Percentiles rank a stretch among this genome's conserved stretches.
phyloP scores from a whole-genome alignment of 108 stramenopile species.

The Pseudonitzschia multiseries region DNA sequence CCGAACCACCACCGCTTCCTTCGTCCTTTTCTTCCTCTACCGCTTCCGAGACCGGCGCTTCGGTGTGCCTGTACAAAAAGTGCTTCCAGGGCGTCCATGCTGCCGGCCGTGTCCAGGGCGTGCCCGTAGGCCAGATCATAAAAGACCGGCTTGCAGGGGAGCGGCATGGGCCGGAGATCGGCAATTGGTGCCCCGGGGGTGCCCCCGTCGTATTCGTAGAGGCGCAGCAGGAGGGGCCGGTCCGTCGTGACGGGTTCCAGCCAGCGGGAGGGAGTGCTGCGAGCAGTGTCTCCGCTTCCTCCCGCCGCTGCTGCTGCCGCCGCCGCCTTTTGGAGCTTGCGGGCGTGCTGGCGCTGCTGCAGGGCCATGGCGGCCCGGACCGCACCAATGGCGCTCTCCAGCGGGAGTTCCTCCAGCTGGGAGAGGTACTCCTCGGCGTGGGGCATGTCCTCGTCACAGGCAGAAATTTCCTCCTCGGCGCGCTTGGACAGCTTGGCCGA shows the following conservation, averaged over 20 bases:
- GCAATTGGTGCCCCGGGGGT: slow-evolving; percentile 26
- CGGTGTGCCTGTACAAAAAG: slow-evolving; percentile 44
- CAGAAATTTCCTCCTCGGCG: slow-evolving; percentile 79
- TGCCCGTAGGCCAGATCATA: slow-evolving; percentile 77
- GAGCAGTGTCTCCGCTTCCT: no score
- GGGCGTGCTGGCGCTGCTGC: slow-evolving; percentile 29
- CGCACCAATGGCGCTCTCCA: slow-evolving; percentile 24
- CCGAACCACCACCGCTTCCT: slow-evolving; percentile 8
- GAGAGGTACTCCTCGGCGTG: slow-evolving; percentile 51
- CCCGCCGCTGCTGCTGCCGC: background rate
- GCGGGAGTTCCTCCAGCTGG: slow-evolving; percentile 45
- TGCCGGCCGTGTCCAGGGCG: slow-evolving; percentile 40
- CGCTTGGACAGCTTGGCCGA: slow-evolving; percentile 49
- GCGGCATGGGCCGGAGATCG: slow-evolving; percentile 33
- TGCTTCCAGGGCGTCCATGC: slow-evolving; percentile 50
- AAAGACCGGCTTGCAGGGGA: slow-evolving; percentile 74
- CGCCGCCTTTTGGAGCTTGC: slow-evolving; percentile 10
- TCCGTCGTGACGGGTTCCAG: slow-evolving; percentile 24
- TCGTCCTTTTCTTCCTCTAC: slow-evolving; percentile 22
- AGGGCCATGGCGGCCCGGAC: slow-evolving; percentile 32
- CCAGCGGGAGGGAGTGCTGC: background rate
- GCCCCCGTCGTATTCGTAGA: slow-evolving; percentile 68
- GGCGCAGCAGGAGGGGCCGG: slow-evolving; percentile 53
- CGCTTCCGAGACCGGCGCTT: background rate
- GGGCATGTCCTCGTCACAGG: slow-evolving; percentile 75